These are phyloP conservation scores for Cyclotella sp. DNA, from an alignment of 108 stramenopile genomes.

Conservation along the genomic window DNA sequence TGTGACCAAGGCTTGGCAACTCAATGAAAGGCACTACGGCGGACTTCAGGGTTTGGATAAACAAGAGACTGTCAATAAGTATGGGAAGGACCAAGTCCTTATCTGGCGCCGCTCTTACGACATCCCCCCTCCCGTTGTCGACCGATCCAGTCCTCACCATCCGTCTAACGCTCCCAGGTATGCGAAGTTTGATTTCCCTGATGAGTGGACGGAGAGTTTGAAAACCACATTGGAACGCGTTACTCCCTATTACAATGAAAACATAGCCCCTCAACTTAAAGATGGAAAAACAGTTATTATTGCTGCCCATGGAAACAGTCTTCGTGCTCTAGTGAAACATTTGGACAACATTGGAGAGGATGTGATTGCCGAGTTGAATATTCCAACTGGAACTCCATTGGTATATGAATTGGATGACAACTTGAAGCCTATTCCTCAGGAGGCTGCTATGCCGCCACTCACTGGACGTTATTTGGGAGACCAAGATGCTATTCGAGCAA, in stretches of 20 bases:
- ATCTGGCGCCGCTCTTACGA: conserved; percentile 97
- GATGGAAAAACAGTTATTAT: conserved; percentile 94
- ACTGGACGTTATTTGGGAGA: conserved; percentile 97
- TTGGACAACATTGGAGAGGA: conserved; percentile 95
- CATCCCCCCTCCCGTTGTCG: conserved; percentile 92
- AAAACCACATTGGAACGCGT: conserved; percentile 95
- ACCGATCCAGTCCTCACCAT: conserved; percentile 74
- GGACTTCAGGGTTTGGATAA: conserved; percentile 98
- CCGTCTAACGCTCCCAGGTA: conserved; percentile 92
- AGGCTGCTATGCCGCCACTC: conserved; percentile 89
- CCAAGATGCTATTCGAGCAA: conserved; percentile 91
- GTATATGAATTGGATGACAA: conserved; percentile 95
- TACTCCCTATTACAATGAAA: conserved; percentile 90
- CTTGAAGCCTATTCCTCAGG: conserved; percentile 90
- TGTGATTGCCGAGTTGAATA: conserved; percentile 94
- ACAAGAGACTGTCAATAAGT: conserved; percentile 96
- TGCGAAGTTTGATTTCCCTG: conserved; percentile 71
- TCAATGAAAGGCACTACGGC: conserved; percentile 97
- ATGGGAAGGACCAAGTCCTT: conserved; percentile 96
- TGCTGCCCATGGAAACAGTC: conserved; percentile 98
- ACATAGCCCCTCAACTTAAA: conserved; percentile 91
- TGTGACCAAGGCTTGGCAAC: conserved; percentile 75
- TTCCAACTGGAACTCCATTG: conserved; percentile 97
- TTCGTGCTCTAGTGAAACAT: conserved; percentile 98
- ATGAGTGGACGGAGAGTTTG: conserved; percentile 86